Conservation (phyloP, 139 green algal species). For the Closterium sp. region DNA sequence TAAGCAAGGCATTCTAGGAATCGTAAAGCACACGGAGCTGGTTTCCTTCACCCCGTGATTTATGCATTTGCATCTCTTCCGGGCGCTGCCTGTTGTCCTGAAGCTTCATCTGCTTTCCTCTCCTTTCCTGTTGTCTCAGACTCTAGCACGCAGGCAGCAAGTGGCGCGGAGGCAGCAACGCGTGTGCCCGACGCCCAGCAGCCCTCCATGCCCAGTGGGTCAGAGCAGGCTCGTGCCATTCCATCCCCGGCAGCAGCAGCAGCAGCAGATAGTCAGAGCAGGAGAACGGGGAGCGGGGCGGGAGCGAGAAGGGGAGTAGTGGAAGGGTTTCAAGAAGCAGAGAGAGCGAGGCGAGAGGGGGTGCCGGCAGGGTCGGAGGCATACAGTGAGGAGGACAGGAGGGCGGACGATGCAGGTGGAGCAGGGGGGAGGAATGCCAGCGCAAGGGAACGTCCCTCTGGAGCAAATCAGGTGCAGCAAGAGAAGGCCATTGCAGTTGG, state of each 20-base stretch:
- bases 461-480: not conserved
- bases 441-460: not conserved
- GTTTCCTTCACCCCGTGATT: not conserved
- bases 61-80: too few species aligned
- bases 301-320: not conserved
- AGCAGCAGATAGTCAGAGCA: not conserved
- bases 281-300: not conserved
- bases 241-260: not conserved
- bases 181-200: not conserved
- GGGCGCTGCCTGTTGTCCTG: not conserved
- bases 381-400: not conserved
- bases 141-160: not conserved
- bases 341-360: not conserved
- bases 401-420: not conserved
- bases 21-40: not conserved
- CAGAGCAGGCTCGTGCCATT: not conserved
- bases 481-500: not conserved
- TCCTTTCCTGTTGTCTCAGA: not conserved
- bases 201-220: not conserved
- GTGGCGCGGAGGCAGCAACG: not conserved
- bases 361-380: not conserved
- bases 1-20: not conserved
- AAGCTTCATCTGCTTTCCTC: not conserved
- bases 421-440: not conserved
- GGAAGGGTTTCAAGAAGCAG: not conserved